Conservation (phyloP, 768 basidiomycete genomes). For the Asterophora parasitica region DNA sequence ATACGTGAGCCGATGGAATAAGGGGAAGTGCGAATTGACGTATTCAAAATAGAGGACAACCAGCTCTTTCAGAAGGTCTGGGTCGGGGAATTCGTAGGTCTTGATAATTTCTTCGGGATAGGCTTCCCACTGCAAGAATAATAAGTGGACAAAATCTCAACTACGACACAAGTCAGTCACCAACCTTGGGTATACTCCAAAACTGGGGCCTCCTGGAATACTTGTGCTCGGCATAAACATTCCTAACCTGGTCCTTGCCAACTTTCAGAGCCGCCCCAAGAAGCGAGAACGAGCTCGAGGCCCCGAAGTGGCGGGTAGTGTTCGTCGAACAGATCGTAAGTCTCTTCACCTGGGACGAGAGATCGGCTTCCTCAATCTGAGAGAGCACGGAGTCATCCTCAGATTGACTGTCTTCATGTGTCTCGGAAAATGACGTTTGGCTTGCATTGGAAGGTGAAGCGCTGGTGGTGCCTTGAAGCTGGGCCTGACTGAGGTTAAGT, state of each 20-base stretch:
- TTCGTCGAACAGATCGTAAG: conserved; percentile 12
- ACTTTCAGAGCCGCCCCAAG: conserved; percentile 16
- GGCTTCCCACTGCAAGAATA: conserved; percentile 34
- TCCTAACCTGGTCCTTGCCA: conserved; percentile 8
- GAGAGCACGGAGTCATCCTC: background rate
- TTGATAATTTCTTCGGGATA: conserved; percentile 20
- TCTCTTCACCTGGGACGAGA: conserved; percentile 13
- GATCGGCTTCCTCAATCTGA: conserved; percentile 7
- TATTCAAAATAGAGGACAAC: conserved; percentile 55
- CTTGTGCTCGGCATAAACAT: background rate
- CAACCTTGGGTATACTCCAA: conserved; percentile 16
- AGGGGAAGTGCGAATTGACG: conserved; percentile 47
- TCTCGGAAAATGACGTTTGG: background rate
- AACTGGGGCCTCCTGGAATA: conserved; percentile 11
- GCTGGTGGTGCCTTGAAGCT: background rate
- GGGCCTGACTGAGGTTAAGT: conserved; percentile 5
- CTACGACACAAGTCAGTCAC: background rate
- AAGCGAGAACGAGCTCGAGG: conserved; percentile 16
- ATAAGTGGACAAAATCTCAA: conserved; percentile 1
- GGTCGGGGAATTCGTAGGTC: conserved; percentile 38
- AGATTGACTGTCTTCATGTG: background rate
- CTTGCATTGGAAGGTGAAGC: background rate
- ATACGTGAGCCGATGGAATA: conserved; percentile 69
- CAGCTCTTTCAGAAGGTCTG: conserved; percentile 43
- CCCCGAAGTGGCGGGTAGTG: conserved; percentile 16